Base-by-base conservation (phyloP, 2,329 filamentous ascomycete species). In the Hymenoscyphus linearis region DNA sequence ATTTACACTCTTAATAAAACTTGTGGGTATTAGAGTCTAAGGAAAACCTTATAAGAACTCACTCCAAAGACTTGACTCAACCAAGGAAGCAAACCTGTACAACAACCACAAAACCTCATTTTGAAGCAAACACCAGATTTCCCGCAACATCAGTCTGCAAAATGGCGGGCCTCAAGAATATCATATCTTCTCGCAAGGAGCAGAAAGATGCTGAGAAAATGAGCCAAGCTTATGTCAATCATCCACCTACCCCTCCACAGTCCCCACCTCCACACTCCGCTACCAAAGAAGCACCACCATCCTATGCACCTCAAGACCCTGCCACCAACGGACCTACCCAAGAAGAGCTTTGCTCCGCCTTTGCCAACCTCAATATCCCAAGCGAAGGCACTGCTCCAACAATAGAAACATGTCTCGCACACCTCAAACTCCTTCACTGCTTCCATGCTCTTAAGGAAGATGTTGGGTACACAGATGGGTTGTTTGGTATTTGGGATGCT, bases 381-480 rank as follows among this genome's bases (percentile, higher is more conserved):
- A 58, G 69, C 0, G 57, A 66, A 16, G 61, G 70, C 12, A 59
- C 62, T 2, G 65, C 70, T 18, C 80, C 83, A 1, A 76, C 77
- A 1, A 72, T 73, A 4, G 80, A 86, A 62, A 80, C 85, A 50
- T 90, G 87, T 65, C 81, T 90, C 25, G 87, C 84, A 0, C 90
- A 95, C 71, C 79, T 93, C 31, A 91, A 90, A 71, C 77, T 93
- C 0, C 78, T 93, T 1, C 82, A 85, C 58, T 83, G 85, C 10
- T 80, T 93, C 60, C 82, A 89, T 65, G 79, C 79, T 36, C 75
- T 93, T 59, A 87, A 86, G 64, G 85, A 90, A 62, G 80, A 84
- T 18, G 74, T 92, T 18, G 86, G 85, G 5, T 86, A 83, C 59
- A 82, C 76, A 0, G 85, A 91, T 67, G 85, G 86, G 0, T 76